These are phyloP conservation scores for Metarhizium robertsii DNA, from an alignment of 2,329 filamentous ascomycete genomes.

Conservation along the genomic window DNA sequence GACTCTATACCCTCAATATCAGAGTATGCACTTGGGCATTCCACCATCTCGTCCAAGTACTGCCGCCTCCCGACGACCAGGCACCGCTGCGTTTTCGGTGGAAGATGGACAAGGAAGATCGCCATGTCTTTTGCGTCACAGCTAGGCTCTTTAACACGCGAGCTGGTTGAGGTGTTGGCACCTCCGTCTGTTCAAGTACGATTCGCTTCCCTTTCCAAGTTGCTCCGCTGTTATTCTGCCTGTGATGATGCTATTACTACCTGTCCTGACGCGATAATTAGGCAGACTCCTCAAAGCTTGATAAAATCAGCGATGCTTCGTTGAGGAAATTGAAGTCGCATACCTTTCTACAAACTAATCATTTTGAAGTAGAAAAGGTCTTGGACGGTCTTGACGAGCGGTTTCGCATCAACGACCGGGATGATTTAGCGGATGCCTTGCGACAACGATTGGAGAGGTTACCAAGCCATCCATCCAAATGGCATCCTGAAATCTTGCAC, in stretches of 20 bases:
- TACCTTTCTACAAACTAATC: constrained; percentile 58
- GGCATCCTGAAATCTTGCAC: constrained; percentile 70
- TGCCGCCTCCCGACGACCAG: neutral
- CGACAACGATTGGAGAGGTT: constrained; percentile 50
- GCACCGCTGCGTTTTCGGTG: neutral
- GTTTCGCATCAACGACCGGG: constrained; percentile 70
- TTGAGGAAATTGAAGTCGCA: constrained; percentile 44
- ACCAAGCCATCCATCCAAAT: constrained; percentile 43
- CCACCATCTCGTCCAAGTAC: neutral
- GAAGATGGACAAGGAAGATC: constrained; percentile 2
- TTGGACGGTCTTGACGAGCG: constrained; percentile 75
- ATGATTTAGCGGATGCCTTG: constrained; percentile 68
- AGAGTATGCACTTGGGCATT: neutral
- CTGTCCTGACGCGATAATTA: constrained; percentile 8
- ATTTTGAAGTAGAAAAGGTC: constrained; percentile 59
- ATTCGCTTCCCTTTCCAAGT: neutral
- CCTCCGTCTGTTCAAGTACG: constrained; percentile 43
- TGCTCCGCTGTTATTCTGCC: neutral
- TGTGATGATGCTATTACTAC: neutral
- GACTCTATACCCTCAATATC: too few relatives aligned
- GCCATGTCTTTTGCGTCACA: constrained; percentile 63
- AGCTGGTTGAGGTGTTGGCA: constrained; percentile 59
- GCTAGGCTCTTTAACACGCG: constrained; percentile 55
- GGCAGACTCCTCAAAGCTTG: constrained; percentile 27
- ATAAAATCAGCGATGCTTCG: constrained; percentile 36